These are phyloP conservation scores for Raddia distichophylla DNA, from an alignment of 176 grass and related monocot species.

Conservation along the genomic window DNA sequence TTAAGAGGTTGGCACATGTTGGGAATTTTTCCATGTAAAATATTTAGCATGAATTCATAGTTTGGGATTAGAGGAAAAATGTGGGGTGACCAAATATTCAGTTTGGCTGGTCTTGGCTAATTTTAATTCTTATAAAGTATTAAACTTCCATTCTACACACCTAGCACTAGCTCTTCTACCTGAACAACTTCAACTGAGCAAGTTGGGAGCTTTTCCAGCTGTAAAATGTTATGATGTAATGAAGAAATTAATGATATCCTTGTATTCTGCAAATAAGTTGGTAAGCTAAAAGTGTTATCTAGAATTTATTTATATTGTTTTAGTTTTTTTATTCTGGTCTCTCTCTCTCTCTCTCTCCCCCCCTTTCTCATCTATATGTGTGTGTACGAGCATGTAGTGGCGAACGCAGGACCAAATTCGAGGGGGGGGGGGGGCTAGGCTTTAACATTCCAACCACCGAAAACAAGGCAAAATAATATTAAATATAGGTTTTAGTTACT, in stretches of 20 bases:
- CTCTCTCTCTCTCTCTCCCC: not conserved
- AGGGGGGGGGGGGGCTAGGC: too few relatives aligned
- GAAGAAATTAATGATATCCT: not conserved
- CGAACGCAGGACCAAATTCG: too few relatives aligned
- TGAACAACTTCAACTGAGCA: not conserved
- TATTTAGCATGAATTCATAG: not conserved
- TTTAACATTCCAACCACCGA: too few relatives aligned
- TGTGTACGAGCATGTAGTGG: not conserved
- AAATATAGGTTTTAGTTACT: too few relatives aligned
- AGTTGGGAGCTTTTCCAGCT: not conserved
- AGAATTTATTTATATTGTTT: constrained; percentile 19
- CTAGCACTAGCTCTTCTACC: not conserved
- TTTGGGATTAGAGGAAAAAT: not conserved
- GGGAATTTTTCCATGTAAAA: not conserved
- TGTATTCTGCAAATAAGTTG: constrained; percentile 23
- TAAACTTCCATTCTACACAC: not conserved
- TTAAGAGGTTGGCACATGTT: not conserved
- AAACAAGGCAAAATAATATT: too few relatives aligned
- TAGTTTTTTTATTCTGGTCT: not conserved
- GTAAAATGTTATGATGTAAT: not conserved
- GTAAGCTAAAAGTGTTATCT: not conserved
- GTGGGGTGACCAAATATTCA: not conserved
- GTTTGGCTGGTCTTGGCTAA: not conserved
- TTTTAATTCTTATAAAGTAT: not conserved
- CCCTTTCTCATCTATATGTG: too few relatives aligned